A percentile compares a stretch with the other conserved stretches of the same genome.
Evolutionary conservation across 257 asterid species (phyloP).

Genomic region (Ligustrum vulgare): DNA sequence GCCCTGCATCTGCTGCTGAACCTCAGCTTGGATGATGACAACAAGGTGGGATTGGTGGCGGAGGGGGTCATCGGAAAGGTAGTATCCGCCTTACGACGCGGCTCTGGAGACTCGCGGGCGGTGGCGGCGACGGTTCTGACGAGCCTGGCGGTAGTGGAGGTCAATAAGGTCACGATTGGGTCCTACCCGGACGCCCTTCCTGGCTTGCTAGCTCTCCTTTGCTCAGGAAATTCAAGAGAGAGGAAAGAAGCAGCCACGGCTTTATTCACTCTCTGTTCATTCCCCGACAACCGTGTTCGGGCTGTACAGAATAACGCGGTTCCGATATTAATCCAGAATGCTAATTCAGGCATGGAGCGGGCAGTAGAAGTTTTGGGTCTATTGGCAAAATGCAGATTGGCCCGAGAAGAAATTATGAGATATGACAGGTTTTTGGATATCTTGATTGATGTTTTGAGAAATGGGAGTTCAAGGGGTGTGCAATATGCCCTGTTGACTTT

Average conservation of each 20-base stretch:
- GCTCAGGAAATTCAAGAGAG: conserved; percentile 66
- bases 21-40: conserved; percentile 87
- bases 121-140: conserved; percentile 89
- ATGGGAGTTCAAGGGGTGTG: conserved; percentile 82
- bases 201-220: conserved; percentile 62
- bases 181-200: conserved; percentile 69
- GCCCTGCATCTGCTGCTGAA: conserved; percentile 77
- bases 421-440: conserved; percentile 47
- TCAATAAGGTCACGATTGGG: conserved; percentile 86
- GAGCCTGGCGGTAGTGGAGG: conserved; percentile 87
- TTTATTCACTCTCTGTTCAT: conserved; percentile 69
- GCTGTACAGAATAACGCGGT: conserved; percentile 56
- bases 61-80: conserved; percentile 79
- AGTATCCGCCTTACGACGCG: conserved; percentile 58
- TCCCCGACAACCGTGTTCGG: conserved; percentile 71
- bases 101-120: conserved; percentile 79
- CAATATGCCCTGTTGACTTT: conserved; percentile 70
- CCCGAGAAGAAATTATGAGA: conserved; percentile 66
- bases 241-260: conserved; percentile 91
- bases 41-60: conserved; percentile 87
- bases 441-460: conserved; percentile 55
- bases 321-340: conserved; percentile 58
- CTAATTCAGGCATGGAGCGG: conserved; percentile 70
- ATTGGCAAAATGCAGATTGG: conserved; percentile 72
- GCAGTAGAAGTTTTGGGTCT: conserved; percentile 85